Evolutionary conservation across 331 rosid genomes (phyloP).

Genomic region (Dryas integrifolia): DNA sequence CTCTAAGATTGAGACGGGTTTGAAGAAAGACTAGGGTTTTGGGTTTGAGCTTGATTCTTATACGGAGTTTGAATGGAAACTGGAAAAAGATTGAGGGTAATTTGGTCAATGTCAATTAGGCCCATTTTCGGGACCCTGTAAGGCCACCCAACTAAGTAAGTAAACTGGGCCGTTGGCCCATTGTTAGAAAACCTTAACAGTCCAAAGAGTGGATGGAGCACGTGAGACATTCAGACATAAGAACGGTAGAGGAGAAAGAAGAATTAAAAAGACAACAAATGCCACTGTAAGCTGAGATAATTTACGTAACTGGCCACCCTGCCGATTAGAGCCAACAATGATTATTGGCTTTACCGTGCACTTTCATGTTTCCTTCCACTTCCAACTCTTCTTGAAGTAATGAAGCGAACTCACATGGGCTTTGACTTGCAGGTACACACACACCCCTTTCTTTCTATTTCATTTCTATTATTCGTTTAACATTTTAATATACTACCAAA

Average conservation of each 20-base stretch:
- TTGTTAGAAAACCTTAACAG: background rate
- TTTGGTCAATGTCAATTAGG: background rate
- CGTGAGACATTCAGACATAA: background rate
- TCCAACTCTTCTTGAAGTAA: conserved; percentile 1
- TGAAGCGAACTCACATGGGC: background rate
- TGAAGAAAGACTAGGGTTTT: conserved; percentile 24
- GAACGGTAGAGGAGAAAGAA: background rate
- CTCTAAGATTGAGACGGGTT: conserved; percentile 3
- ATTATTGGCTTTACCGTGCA: conserved; percentile 10
- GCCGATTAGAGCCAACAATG: background rate
- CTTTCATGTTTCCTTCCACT: background rate
- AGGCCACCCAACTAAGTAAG: too few species aligned
- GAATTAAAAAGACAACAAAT: background rate
- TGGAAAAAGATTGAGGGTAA: background rate
- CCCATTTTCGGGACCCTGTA: background rate
- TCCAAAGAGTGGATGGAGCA: background rate
- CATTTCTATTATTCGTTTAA: background rate
- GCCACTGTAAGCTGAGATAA: too few species aligned
- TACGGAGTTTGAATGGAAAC: background rate
- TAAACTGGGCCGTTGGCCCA: too few species aligned
- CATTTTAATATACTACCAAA: background rate
- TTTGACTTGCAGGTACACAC: conserved; percentile 41
- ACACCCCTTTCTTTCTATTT: background rate
- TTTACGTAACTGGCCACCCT: background rate
- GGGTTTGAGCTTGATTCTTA: conserved; percentile 2